A percentile compares a stretch with the other conserved stretches of the same genome.
These are phyloP conservation scores for Globisporangium perplexum DNA, from an alignment of 352 stramenopile genomes.

Conservation along the genomic window DNA sequence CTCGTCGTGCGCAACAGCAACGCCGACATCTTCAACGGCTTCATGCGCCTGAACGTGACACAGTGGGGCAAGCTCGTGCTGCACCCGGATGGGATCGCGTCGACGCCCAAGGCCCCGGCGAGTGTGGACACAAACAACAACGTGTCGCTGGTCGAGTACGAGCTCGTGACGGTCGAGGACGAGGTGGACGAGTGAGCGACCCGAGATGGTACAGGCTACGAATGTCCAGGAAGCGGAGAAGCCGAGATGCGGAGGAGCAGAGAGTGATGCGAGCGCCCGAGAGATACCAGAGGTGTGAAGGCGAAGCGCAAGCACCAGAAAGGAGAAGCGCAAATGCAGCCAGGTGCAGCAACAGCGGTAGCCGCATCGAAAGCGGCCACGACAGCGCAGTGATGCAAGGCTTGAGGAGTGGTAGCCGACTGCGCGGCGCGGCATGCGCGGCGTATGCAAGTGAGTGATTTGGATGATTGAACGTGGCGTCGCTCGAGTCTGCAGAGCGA, in stretches of 20 bases:
- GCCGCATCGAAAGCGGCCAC: not conserved
- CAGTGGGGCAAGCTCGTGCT: slow-evolving; percentile 74
- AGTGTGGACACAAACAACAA: slow-evolving; percentile 59
- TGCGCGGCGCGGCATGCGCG: no score
- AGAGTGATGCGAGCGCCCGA: not conserved
- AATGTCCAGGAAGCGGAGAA: slow-evolving; percentile 1
- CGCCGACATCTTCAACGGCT: slow-evolving; percentile 81
- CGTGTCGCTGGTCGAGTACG: slow-evolving; percentile 79
- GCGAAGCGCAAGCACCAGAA: not conserved
- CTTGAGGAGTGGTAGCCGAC: no score
- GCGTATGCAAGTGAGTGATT: no score
- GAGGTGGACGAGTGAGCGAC: slow-evolving; percentile 25
- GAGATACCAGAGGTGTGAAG: not conserved
- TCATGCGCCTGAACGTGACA: slow-evolving; percentile 82
- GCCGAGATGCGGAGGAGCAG: not conserved
- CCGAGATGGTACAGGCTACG: not conserved
- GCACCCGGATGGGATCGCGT: slow-evolving; percentile 69
- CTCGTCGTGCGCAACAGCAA: slow-evolving; percentile 81
- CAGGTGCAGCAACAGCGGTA: not conserved
- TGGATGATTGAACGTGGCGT: no score
- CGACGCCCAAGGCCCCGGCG: slow-evolving; percentile 49
- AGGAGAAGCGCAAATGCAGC: not conserved
- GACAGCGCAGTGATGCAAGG: no score
- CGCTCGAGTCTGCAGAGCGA: no score
- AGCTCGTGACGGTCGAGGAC: slow-evolving; percentile 76